Base-by-base conservation (phyloP, 2,329 filamentous ascomycete genomes). In the Cladophialophora yegresii region DNA sequence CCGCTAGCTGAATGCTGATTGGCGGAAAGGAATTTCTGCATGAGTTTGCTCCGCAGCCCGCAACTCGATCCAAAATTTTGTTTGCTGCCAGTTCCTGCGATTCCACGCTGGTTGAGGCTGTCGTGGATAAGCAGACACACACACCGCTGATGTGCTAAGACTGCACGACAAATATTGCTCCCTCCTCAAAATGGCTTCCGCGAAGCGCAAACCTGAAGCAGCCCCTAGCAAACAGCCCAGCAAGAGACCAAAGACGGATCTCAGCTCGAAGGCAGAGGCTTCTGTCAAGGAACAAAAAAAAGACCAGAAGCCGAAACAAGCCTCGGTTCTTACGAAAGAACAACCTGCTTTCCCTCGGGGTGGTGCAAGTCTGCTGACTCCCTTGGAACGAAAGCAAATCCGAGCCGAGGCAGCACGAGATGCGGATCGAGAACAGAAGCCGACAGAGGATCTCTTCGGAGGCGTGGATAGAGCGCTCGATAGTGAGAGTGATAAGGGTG, bases 301-400 rank as follows among this genome's bases (percentile, higher is more conserved):
- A 40, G 54, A 4, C 30, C 54, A 54, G 32, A 63, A 68, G 47
- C 53, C 67, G 33, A 63, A 69, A 47, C 54, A 67, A 32, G 59
- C 55, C 16, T 71, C 66, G 59, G 26, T 70, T 10, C 45, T 71
- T 62, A 61, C 68, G 47, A 69, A 95, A 70, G 95, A 98, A 70
- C 95, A 97, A 75, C 88, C 88, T 36, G 83, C 93, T 51, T 99
- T 99, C 73, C 93, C 95, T 70, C 87, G 95, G 83, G 95, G 95
- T 62, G 96, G 95, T 50, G 93, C 87, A 59, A 96, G 91, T 74
- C 84, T 96, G 58, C 81, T 99, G 75, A 97, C 95, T 1, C 93
- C 95, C 22, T 82, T 99, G 58, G 95, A 99, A 77, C 90, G 96
- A 75, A 97, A 96, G 80, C 92, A 98, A 78, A 98, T 99, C 68